Base-by-base conservation (phyloP, 2,329 filamentous ascomycete genomes). In the Colletotrichum sp. region DNA sequence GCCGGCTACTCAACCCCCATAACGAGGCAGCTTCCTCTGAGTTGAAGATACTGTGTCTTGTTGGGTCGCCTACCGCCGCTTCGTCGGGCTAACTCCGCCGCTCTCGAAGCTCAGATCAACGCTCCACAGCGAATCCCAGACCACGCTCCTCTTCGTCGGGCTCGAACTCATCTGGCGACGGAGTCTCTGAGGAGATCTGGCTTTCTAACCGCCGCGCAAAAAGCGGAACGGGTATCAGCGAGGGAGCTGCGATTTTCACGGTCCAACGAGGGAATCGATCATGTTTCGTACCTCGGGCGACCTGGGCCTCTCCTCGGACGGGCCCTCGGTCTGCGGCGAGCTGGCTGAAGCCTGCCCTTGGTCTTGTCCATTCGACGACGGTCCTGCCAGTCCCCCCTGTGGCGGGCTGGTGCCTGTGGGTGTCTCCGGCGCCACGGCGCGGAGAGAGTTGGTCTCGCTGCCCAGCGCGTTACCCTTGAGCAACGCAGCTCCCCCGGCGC, bases 101-200 rank as follows among this genome's bases (percentile, higher is more conserved):
- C 79, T 88, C 78, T 90, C 90, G 66, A 90, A 88, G 77, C 86
- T 91, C 61, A 92, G 86, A 79, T 93, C 91, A 30, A 92, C 80
- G 77, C 87, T 91, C 91, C 91, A 93, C 19, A 93, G 82, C 15
- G 90, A 88, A 78, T 92, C 91, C 91, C 91, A 93, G 12, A 93
- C 87, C 6, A 92, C 85, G 32, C 89, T 91, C 79, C 84, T 89
- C 82, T 87, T 90, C n/a, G 82, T 83, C 28, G 86, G 81, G 75
- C 86, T 87, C 70, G 86, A 69, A 61, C 81, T 86, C 64, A 85
- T 82, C 78, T 90, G 85, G 76, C 86, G 85, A 27, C 84, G 84
- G 44, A 85, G 79, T 32, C 78, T 80, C 27, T 77, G 36, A 52
- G 75, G 70, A 22, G 64, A 74, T 68, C 70, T 72, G 52, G 74